phyloP scores from a whole-genome alignment of 768 basidiomycete species.

The Neoboletus brunneissimus region DNA sequence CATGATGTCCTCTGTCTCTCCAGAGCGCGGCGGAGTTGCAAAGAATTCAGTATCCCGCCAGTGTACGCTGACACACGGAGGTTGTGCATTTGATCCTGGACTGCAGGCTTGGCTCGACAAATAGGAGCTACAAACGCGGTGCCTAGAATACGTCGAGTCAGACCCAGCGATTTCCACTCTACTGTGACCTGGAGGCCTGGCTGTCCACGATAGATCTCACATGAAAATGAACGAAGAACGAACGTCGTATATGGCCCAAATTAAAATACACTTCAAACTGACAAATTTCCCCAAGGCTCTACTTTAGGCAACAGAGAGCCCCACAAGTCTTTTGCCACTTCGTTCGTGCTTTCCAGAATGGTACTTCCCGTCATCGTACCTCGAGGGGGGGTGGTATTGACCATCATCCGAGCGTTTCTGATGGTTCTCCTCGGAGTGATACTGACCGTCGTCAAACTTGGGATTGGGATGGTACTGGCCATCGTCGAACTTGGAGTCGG shows the following conservation, averaged over 20 bases:
- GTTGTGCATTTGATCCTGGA: too few species aligned
- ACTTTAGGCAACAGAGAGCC: background rate
- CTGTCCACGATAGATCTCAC: background rate
- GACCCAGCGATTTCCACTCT: too few species aligned
- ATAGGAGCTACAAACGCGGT: too few species aligned
- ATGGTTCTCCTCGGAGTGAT: background rate
- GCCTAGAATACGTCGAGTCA: too few species aligned
- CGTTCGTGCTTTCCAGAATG: constrained; percentile 5
- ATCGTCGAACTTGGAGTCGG: constrained; percentile 3
- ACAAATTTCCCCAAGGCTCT: background rate
- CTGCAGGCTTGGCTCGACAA: too few species aligned
- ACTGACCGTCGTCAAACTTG: background rate
- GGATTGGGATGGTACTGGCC: constrained; percentile 14
- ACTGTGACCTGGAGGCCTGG: too few species aligned
- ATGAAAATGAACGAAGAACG: constrained; percentile 9
- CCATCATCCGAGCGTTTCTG: constrained; percentile 14
- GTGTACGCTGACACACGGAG: too few species aligned
- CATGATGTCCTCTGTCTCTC: too few species aligned
- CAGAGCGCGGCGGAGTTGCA: too few species aligned
- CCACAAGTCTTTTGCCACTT: background rate
- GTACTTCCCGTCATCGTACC: constrained; percentile 6
- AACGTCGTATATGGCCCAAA: constrained; percentile 11
- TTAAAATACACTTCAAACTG: constrained; percentile 1
- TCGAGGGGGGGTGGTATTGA: too few species aligned
- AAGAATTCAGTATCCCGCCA: too few species aligned